These are phyloP conservation scores for Coemansia javaensis DNA, from an alignment of 192 early-diverging fungal species.

Conservation along the genomic window DNA sequence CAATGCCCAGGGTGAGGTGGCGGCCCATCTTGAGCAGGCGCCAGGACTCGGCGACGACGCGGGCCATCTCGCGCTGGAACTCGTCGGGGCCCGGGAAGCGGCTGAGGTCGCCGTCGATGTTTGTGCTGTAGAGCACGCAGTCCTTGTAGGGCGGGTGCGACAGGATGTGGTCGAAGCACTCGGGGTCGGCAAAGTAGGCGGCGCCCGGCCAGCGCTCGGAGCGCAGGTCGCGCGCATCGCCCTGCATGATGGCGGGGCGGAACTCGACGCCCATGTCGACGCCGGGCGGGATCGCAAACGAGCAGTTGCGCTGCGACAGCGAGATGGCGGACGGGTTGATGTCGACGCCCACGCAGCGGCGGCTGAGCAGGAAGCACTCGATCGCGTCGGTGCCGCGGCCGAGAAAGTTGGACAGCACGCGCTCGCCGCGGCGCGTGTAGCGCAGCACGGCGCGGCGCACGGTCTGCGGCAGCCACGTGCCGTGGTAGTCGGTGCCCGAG, in stretches of 20 bases:
- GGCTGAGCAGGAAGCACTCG: constrained; percentile 74
- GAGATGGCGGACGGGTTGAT: constrained; percentile 85
- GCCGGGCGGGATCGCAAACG: constrained; percentile 67
- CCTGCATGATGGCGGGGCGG: constrained; percentile 76
- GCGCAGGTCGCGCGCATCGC: constrained; percentile 68
- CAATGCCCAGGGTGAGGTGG: constrained; percentile 82
- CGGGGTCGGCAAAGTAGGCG: constrained; percentile 61
- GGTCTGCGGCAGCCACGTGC: constrained; percentile 91
- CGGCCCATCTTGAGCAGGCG: constrained; percentile 68
- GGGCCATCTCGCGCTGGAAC: constrained; percentile 70
- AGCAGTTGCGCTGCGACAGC: constrained; percentile 80
- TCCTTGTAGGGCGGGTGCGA: constrained; percentile 96
- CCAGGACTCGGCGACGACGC: constrained; percentile 66
- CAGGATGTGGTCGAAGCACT: constrained; percentile 80
- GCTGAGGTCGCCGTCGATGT: constrained; percentile 80
- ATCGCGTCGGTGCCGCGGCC: constrained; percentile 94
- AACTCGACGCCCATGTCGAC: constrained; percentile 65
- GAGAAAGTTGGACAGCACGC: constrained; percentile 83
- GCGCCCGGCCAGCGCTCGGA: constrained; percentile 44
- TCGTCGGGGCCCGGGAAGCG: constrained; percentile 70
- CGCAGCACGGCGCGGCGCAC: constrained; percentile 72
- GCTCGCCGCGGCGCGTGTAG: constrained; percentile 71
- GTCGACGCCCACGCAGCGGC: constrained; percentile 78
- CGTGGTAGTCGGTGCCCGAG: constrained; percentile 89
- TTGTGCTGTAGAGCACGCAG: constrained; percentile 77